Evolutionary conservation across 495 filamentous ascomycete genomes (phyloP).

Genomic region (Hyaloscypha finlandica): DNA sequence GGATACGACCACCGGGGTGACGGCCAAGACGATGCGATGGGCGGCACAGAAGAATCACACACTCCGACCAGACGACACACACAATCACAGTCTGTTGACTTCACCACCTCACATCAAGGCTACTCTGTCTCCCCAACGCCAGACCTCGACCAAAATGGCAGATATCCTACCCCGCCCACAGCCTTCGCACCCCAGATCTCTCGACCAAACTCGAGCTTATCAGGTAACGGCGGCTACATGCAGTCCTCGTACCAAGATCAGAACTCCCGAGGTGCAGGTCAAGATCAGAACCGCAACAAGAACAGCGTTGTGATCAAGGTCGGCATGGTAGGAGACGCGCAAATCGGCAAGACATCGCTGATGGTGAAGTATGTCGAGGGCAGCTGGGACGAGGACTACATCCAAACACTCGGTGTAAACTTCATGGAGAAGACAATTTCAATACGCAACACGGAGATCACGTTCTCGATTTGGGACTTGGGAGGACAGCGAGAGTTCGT

Average conservation of each 20-base stretch:
- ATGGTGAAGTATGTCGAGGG: constrained; percentile 99
- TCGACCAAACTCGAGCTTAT: constrained; percentile 52
- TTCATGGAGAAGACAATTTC: constrained; percentile 99
- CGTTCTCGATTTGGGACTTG: constrained; percentile 98
- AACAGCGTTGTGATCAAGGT: constrained; percentile 92
- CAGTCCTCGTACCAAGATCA: constrained; percentile 32
- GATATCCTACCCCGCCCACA: constrained; percentile 33
- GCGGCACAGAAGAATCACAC: constrained; percentile 28
- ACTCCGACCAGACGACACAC: constrained; percentile 30
- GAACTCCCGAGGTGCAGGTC: constrained; percentile 27
- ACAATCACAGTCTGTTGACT: constrained; percentile 33
- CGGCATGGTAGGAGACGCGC: constrained; percentile 98
- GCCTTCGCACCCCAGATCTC: constrained; percentile 28
- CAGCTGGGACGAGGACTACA: constrained; percentile 99
- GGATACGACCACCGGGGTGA: constrained; percentile 22
- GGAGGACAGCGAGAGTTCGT: constrained; percentile 98
- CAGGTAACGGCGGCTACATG: constrained; percentile 40
- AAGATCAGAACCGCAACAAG: constrained; percentile 37
- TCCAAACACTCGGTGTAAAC: constrained; percentile 97
- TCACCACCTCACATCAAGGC: constrained; percentile 22
- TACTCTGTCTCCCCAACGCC: constrained; percentile 30
- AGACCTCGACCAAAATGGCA: constrained; percentile 29
- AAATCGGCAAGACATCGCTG: constrained; percentile 97
- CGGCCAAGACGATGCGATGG: constrained; percentile 28
- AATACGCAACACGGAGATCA: constrained; percentile 99